Evolutionary conservation across 805 yeast genomes (phyloP), one percentile per base, ranked within the genome.

Genomic region (Brettanomyces anomalus): DNA sequence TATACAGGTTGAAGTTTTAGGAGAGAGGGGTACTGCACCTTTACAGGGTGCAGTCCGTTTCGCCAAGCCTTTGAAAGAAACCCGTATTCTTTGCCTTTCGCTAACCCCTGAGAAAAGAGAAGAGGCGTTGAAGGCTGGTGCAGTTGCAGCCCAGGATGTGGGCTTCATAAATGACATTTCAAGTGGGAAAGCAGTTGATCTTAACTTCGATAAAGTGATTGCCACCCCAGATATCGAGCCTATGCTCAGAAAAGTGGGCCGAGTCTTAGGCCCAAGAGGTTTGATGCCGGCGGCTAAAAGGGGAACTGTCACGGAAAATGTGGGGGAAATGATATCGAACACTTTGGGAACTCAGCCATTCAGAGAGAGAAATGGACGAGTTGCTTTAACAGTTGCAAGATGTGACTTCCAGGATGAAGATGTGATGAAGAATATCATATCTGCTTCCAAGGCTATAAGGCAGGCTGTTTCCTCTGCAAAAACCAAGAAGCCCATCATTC

Each of bases 251-350:
- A 70, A 75, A 44, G 66, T 86, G 18, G 96, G 93, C n/a, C 76
- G 88, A 55, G 66, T 74, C 10, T 71, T 93, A 52, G 97, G 97
- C 45, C 95, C 95, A 28, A 78, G 72, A 55, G 95, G 95, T 19
- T 71, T 93, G 52, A 81, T 89, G 85, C 97, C 98, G 38, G 73
- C 75, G 36, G 79, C 75, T 13, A 88, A 87, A 66, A 83, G 79
- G 57, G 95, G 95, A 15, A 88, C 96, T 1, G 93, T 90, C 7
- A 67, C 82, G 1, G 74, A 76, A n/a, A 77, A 87, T 53, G 65
- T 87, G 26, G 66, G 65, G 17, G 60, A 61, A 6, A 64, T 81
- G 45, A 70, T 89, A 46, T 55, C 61, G 32, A 64, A 68, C 7
- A 76, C 79, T 40, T 64, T 77, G 36, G 93, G 93, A 26, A 74